These are phyloP conservation scores for Stachybotrys elegans DNA, from an alignment of 2,329 filamentous ascomycete species.

Conservation along the genomic window DNA sequence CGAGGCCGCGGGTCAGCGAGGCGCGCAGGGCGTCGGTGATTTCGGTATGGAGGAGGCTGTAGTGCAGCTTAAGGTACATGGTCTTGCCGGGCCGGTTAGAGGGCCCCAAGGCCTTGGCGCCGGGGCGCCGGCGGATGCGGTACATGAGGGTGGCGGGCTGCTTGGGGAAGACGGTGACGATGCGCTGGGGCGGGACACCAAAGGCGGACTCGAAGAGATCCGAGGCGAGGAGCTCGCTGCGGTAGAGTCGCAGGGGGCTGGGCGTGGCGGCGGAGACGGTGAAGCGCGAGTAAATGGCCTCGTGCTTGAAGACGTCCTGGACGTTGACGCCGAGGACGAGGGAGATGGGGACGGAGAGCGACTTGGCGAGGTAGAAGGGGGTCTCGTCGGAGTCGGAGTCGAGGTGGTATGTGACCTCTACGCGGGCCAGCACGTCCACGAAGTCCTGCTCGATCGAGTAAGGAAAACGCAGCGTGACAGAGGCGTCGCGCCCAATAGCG, in stretches of 20 bases:
- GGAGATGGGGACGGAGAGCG: conserved; percentile 64
- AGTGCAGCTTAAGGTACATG: conserved; percentile 67
- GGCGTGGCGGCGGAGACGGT: conserved; percentile 77
- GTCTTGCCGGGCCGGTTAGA: conserved; percentile 29
- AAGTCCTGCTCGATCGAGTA: conserved; percentile 80
- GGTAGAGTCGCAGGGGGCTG: conserved; percentile 69
- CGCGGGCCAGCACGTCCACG: conserved; percentile 62
- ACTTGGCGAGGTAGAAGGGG: conserved; percentile 28
- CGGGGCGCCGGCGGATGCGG: conserved; percentile 60
- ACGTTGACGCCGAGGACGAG: conserved; percentile 92
- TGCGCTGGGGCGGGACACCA: conserved; percentile 45
- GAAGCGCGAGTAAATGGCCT: conserved; percentile 80
- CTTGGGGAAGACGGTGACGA: conserved; percentile 67
- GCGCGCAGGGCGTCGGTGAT: conserved; percentile 47
- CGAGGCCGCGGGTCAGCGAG: conserved; percentile 35
- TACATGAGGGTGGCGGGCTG: conserved; percentile 80
- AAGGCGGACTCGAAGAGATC: conserved; percentile 63
- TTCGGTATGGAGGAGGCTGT: conserved; percentile 72
- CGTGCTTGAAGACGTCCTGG: conserved; percentile 87
- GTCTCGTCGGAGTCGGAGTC: conserved; percentile 52
- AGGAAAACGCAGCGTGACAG: conserved; percentile 61
- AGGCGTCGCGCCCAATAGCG: conserved; percentile 36
- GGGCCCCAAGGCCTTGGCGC: conserved; percentile 27
- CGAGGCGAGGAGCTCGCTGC: conserved; percentile 65
- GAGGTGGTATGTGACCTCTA: conserved; percentile 74